Evolutionary conservation across 306 rosid species (phyloP), one percentile per base, ranked within the genome.

Genomic region (Medicago lupulina): DNA sequence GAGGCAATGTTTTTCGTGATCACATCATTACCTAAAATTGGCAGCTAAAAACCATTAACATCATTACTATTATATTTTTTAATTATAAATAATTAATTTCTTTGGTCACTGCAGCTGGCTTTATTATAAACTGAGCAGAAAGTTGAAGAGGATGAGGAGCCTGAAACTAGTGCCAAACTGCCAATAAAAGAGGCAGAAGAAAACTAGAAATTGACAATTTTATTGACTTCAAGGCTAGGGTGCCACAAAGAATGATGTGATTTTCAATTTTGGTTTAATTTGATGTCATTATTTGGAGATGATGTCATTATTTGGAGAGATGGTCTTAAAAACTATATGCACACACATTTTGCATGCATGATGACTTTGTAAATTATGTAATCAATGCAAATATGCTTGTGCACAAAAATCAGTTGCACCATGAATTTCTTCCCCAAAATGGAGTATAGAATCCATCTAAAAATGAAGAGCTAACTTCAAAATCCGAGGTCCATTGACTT

Each of bases 71-170:
- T 17, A 28, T 64, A 23, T 67, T 64, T 81, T 62, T 46, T 9
- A 63, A 17, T 19, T 19, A 21, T 21, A 21, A 21, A n/a, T 17
- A 17, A 54, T 21, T 19, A 7, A 73, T 76, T 38, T 71, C 54
- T 81, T 28, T 76, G 66, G 28, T 78, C 70, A 36, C 58, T 85
- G 79, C 91, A 95, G 97, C 81, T 95, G 83, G 96, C 97, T 77
- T 74, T 92, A 17, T 82, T 95, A 75, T 97, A 92, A 85, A 85
- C 93, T 51, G 97, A 95, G 80, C 97, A 92, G 89, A 95, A 90
- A 86, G 97, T 91, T 23, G 99, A 89, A 58, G 97, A 92, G 83
- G 89, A 58, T 13, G 97, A 92, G 85, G 97, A 84, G 41, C 86
- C 97, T 50, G 97, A 92, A 76, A 83, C 91, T 43, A 90, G 96